phyloP scores from a whole-genome alignment of 257 asterid species.

The Solanum pimpinellifolium region DNA sequence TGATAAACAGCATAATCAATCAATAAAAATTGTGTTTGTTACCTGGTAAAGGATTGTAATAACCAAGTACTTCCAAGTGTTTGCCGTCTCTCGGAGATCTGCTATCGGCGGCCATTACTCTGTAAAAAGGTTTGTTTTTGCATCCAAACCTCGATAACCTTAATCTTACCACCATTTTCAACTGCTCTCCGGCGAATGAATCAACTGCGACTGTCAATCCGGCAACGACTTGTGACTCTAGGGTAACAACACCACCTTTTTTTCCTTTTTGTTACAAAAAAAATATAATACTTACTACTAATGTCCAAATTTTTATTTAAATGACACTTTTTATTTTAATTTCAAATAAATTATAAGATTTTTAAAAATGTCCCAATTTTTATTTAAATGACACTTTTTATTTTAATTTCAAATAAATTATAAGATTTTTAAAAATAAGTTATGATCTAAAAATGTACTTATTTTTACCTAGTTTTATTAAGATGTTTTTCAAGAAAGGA shows the following conservation, averaged over 20 bases:
- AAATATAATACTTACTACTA: background rate
- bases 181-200: background rate
- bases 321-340: background rate
- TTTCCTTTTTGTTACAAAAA: background rate
- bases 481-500: too few species aligned
- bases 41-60: constrained; percentile 96
- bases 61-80: constrained; percentile 88
- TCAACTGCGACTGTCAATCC: background rate
- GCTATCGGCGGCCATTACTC: constrained; percentile 96
- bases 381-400: background rate
- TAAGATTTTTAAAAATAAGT: too few species aligned
- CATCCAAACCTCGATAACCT: constrained; percentile 77
- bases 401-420: background rate
- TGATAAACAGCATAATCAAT: background rate
- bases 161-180: constrained; percentile 65
- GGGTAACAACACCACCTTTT: background rate
- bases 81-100: constrained; percentile 96
- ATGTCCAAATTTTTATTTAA: background rate
- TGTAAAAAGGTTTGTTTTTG: constrained; percentile 71
- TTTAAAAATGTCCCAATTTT: too few species aligned
- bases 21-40: background rate
- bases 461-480: background rate
- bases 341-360: background rate
- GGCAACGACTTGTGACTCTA: background rate
- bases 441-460: background rate